These are phyloP conservation scores for Alternaria tenuissima DNA, from an alignment of 2,329 filamentous ascomycete species.

Conservation along the genomic window DNA sequence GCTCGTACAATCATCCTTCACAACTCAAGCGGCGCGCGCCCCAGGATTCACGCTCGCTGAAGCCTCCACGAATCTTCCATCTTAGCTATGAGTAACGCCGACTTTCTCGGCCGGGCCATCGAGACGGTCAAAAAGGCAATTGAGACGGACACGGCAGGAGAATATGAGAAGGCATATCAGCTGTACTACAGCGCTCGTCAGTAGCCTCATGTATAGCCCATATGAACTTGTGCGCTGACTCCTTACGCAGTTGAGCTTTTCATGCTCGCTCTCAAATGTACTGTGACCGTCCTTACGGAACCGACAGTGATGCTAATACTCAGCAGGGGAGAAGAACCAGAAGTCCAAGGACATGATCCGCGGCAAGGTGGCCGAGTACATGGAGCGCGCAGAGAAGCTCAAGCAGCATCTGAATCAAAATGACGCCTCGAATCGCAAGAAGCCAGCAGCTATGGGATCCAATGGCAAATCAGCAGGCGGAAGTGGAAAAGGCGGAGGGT, in stretches of 20 bases:
- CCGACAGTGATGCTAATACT: slow-evolving; percentile 23
- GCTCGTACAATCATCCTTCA: slow-evolving; percentile 12
- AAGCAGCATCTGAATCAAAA: slow-evolving; percentile 85
- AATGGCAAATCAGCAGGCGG: slow-evolving; percentile 73
- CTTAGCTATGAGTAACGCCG: slow-evolving; percentile 85
- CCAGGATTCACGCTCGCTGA: slow-evolving; percentile 9
- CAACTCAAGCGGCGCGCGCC: not conserved
- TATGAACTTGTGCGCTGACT: slow-evolving; percentile 24
- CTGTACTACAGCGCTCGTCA: slow-evolving; percentile 83
- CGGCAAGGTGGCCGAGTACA: slow-evolving; percentile 93
- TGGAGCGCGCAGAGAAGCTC: slow-evolving; percentile 98
- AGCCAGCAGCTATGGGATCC: slow-evolving; percentile 74
- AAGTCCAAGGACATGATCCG: slow-evolving; percentile 98
- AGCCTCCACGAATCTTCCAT: slow-evolving; percentile 8
- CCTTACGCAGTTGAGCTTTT: slow-evolving; percentile 78
- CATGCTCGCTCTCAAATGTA: slow-evolving; percentile 96
- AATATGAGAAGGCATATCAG: slow-evolving; percentile 97
- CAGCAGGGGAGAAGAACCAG: slow-evolving; percentile 87
- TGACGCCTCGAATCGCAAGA: slow-evolving; percentile 72
- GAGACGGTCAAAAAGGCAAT: slow-evolving; percentile 97
- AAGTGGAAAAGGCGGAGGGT: slow-evolving; percentile 66
- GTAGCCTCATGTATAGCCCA: slow-evolving; percentile 17
- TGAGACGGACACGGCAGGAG: slow-evolving; percentile 91
- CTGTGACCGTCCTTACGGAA: slow-evolving; percentile 12
- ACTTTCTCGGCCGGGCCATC: slow-evolving; percentile 96